phyloP scores from a whole-genome alignment of 1,284 basidiomycete genomes.

The Cryptococcus wingfieldii region DNA sequence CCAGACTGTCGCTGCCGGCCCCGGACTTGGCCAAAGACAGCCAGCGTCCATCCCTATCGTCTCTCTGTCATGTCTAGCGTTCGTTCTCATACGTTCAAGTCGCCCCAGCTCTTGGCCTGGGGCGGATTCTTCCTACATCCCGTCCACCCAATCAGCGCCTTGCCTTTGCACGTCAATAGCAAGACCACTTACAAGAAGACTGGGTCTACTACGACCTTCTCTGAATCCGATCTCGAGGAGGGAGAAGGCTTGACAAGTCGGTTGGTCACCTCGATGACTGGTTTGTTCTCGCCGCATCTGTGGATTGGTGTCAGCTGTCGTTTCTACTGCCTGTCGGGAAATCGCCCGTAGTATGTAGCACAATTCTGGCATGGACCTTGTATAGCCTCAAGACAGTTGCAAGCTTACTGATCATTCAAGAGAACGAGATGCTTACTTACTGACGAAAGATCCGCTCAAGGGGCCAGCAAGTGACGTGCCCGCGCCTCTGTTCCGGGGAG shows the following conservation, averaged over 20 bases:
- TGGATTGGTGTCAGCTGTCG: not conserved
- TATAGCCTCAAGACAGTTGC: too few relatives aligned
- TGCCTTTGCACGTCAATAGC: not conserved
- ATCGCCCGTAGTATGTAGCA: too few relatives aligned
- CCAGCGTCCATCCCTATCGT: too few relatives aligned
- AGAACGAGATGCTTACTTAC: slow-evolving; percentile 15
- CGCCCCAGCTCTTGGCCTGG: slow-evolving; percentile 24
- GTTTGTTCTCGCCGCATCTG: slow-evolving; percentile 31
- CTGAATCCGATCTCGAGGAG: not conserved
- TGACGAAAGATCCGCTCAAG: slow-evolving; percentile 39
- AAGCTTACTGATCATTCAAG: not conserved
- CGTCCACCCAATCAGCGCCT: not conserved
- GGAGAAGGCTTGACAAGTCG: not conserved
- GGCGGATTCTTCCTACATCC: slow-evolving; percentile 24
- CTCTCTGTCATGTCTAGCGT: too few relatives aligned
- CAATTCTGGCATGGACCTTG: too few relatives aligned
- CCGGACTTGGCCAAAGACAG: too few relatives aligned
- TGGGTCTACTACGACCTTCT: slow-evolving; percentile 21
- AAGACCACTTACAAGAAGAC: slow-evolving; percentile 25
- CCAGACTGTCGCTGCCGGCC: too few relatives aligned
- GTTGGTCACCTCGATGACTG: slow-evolving; percentile 37
- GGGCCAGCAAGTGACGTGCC: slow-evolving; percentile 37
- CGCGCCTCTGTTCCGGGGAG: slow-evolving; percentile 22
- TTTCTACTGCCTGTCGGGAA: too few relatives aligned
- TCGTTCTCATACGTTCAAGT: slow-evolving; percentile 8